Percentiles rank a stretch among this genome's conserved stretches.
Conservation (phyloP, 345 rosid species). For the Gossypium bickii region DNA sequence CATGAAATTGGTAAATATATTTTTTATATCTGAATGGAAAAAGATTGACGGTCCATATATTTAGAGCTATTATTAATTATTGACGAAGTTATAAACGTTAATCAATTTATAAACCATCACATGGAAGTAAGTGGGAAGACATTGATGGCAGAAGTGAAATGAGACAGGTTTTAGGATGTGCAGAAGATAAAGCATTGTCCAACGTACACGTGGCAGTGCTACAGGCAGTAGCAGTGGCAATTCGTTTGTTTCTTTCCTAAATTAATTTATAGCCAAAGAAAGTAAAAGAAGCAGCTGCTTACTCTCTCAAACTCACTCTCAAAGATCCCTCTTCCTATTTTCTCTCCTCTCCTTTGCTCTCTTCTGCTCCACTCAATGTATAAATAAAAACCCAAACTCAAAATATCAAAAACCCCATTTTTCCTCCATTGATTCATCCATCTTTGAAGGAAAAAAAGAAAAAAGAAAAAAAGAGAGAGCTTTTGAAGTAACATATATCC, state of each 20-base stretch:
- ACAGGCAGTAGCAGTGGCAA: neutral
- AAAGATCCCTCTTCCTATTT: neutral
- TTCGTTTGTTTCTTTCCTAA: neutral
- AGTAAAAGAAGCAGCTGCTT: neutral
- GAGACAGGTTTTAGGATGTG: too few relatives aligned
- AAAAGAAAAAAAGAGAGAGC: too few relatives aligned
- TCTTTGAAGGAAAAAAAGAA: neutral
- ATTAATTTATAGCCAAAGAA: neutral
- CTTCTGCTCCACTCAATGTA: neutral
- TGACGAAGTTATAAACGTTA: too few relatives aligned
- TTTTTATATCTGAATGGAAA: too few relatives aligned
- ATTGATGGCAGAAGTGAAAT: neutral
- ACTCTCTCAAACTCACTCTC: neutral
- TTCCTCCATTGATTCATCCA: neutral
- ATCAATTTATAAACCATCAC: too few relatives aligned
- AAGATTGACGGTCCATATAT: too few relatives aligned
- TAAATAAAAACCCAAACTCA: neutral
- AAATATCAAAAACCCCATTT: neutral
- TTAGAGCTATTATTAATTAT: too few relatives aligned
- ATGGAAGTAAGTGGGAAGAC: neutral
- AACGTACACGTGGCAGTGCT: slow-evolving; percentile 38
- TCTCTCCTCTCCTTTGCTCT: neutral
- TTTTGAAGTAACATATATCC: neutral
- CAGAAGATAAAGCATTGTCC: slow-evolving; percentile 14
- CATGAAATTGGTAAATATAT: neutral